These are phyloP conservation scores for Globisporangium polare DNA, from an alignment of 352 stramenopile species.

Conservation along the genomic window DNA sequence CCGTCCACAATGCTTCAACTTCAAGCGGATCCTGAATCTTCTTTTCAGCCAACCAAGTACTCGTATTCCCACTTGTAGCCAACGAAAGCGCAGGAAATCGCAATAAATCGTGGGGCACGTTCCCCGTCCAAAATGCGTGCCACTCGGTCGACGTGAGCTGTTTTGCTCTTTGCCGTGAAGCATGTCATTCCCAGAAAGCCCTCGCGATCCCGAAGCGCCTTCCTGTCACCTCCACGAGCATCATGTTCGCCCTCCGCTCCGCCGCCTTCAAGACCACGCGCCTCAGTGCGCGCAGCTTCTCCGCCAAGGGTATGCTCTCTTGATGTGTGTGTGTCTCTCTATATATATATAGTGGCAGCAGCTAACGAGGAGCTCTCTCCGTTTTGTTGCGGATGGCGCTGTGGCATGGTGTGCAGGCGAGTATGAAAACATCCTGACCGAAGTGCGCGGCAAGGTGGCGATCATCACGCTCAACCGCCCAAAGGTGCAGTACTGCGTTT, in stretches of 20 bases:
- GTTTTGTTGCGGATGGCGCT: not conserved
- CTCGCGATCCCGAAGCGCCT: not conserved
- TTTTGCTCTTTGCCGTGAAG: not conserved
- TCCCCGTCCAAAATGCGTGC: not conserved
- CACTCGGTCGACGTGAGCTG: not conserved
- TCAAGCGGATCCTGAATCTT: not conserved
- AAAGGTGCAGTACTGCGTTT: no score
- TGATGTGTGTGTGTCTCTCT: not conserved
- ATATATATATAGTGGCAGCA: not conserved
- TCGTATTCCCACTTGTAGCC: not conserved
- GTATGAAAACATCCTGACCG: slow-evolving; percentile 86
- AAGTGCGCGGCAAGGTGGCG: slow-evolving; percentile 88
- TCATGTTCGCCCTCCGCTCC: slow-evolving; percentile 54
- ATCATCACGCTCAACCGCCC: slow-evolving; percentile 96
- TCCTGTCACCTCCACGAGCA: not conserved
- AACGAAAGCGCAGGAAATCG: not conserved
- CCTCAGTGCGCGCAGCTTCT: slow-evolving; percentile 39
- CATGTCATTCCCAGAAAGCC: slow-evolving; percentile 20
- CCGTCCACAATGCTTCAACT: slow-evolving; percentile 1
- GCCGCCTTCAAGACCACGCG: slow-evolving; percentile 13
- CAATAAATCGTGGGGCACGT: slow-evolving; percentile 4
- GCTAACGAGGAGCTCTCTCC: not conserved
- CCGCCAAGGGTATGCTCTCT: slow-evolving; percentile 41
- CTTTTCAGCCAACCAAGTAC: not conserved
- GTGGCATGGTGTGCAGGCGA: slow-evolving; percentile 30